Percentiles rank a stretch among this genome's conserved stretches.
Evolutionary conservation across 768 basidiomycete genomes (phyloP).

Genomic region (Gymnopilus junonius): DNA sequence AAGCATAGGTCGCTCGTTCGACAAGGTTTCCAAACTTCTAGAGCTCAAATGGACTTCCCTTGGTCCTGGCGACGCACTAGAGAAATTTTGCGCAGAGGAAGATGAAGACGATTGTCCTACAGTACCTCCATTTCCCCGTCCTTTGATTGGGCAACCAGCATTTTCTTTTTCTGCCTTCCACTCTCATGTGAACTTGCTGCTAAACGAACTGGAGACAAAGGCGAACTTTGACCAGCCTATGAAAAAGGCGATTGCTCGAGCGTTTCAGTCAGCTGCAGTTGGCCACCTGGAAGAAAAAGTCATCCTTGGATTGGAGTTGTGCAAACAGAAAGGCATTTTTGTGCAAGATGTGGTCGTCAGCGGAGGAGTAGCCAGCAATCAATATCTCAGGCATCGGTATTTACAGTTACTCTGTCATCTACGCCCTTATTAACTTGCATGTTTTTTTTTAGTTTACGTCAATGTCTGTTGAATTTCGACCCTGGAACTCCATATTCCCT

Average conservation of each 20-base stretch:
- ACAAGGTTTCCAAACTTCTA: slow-evolving; percentile 80
- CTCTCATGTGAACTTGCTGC: slow-evolving; percentile 65
- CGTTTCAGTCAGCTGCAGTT: slow-evolving; percentile 76
- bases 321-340: slow-evolving; percentile 41
- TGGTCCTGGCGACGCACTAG: slow-evolving; percentile 84
- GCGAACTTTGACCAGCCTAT: slow-evolving; percentile 41
- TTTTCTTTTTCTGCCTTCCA: slow-evolving; percentile 88
- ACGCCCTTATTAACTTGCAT: neutral
- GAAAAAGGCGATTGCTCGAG: slow-evolving; percentile 59
- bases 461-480: slow-evolving; percentile 29
- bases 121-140: slow-evolving; percentile 46
- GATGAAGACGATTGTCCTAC: slow-evolving; percentile 30
- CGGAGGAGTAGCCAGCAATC: slow-evolving; percentile 94
- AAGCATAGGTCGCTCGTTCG: slow-evolving; percentile 79
- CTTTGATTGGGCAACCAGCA: slow-evolving; percentile 55
- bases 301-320: slow-evolving; percentile 51
- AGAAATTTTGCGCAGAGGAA: slow-evolving; percentile 60
- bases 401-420: slow-evolving; percentile 16
- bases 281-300: slow-evolving; percentile 80
- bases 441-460: slow-evolving; percentile 31
- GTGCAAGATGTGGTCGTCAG: slow-evolving; percentile 76
- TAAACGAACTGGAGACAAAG: slow-evolving; percentile 48
- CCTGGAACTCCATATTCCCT: slow-evolving; percentile 42
- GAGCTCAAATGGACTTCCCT: slow-evolving; percentile 62
- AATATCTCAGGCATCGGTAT: slow-evolving; percentile 67